Conservation (phyloP, 768 basidiomycete genomes). For the Lepiota brunneoincarnata region DNA sequence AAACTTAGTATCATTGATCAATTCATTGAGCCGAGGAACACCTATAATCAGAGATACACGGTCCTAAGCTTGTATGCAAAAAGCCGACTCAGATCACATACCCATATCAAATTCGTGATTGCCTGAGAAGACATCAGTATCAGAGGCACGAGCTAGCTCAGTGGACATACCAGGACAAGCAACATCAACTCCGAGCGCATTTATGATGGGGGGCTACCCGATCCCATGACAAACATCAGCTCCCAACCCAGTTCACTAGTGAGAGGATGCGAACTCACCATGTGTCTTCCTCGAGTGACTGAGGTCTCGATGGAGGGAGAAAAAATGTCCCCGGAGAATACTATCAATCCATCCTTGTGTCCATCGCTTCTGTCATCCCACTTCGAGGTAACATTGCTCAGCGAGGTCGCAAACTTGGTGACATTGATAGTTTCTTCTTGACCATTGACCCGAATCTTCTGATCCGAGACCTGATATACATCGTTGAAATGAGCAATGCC, state of each 20-base stretch:
- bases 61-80: no score
- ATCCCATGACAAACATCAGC: neutral
- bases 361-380: neutral
- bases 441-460: neutral
- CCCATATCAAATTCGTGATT: no score
- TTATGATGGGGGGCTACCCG: conserved; percentile 2
- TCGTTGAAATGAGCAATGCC: conserved; percentile 6
- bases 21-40: neutral
- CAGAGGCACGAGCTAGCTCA: neutral
- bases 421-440: neutral
- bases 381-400: neutral
- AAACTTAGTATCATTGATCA: neutral
- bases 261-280: neutral
- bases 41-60: no score
- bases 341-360: neutral
- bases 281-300: neutral
- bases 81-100: neutral
- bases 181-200: neutral
- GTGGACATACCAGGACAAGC: neutral
- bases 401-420: neutral
- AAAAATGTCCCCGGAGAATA: conserved; percentile 4
- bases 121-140: neutral
- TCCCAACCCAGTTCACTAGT: neutral
- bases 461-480: conserved; percentile 1
- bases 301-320: conserved; percentile 3